phyloP scores from a whole-genome alignment of 192 early-diverging fungal species.

The Fimicolochytrium jonesii region DNA sequence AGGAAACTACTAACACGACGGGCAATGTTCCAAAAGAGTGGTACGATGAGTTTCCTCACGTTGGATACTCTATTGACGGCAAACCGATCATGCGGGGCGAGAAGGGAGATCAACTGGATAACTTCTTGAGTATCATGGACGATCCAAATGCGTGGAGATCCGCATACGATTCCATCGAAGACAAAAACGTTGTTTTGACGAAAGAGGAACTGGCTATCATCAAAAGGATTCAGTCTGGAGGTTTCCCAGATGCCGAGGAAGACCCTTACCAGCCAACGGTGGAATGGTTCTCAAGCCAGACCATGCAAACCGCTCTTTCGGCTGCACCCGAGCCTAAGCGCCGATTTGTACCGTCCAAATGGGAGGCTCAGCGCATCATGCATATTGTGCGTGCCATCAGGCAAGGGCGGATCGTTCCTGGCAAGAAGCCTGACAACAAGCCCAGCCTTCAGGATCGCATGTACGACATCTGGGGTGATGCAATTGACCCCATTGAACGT shows the following conservation, averaged over 20 bases:
- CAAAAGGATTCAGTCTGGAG: slow-evolving; percentile 74
- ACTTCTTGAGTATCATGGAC: slow-evolving; percentile 88
- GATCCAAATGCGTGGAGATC: slow-evolving; percentile 88
- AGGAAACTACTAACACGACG: slow-evolving; percentile 79
- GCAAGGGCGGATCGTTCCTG: slow-evolving; percentile 73
- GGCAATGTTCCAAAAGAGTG: slow-evolving; percentile 96
- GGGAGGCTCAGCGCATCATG: slow-evolving; percentile 92
- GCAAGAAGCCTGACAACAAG: slow-evolving; percentile 25
- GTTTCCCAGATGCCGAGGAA: slow-evolving; percentile 78
- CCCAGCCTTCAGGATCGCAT: slow-evolving; percentile 38
- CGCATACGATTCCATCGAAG: slow-evolving; percentile 75
- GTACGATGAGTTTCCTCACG: slow-evolving; percentile 96
- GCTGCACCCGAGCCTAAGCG: slow-evolving; percentile 94
- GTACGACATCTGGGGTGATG: slow-evolving; percentile 86
- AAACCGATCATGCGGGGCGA: slow-evolving; percentile 87
- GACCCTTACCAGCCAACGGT: slow-evolving; percentile 89
- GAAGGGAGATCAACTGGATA: slow-evolving; percentile 88
- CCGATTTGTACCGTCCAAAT: slow-evolving; percentile 91
- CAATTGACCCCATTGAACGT: slow-evolving; percentile 57
- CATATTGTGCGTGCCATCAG: slow-evolving; percentile 97
- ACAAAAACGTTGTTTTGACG: slow-evolving; percentile 77
- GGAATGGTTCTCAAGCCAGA: slow-evolving; percentile 92
- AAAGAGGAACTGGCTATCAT: slow-evolving; percentile 93
- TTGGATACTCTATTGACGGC: slow-evolving; percentile 93
- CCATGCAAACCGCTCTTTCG: slow-evolving; percentile 72